phyloP scores from a whole-genome alignment of 1,284 basidiomycete genomes.

The Ganoderma leucocontextum region DNA sequence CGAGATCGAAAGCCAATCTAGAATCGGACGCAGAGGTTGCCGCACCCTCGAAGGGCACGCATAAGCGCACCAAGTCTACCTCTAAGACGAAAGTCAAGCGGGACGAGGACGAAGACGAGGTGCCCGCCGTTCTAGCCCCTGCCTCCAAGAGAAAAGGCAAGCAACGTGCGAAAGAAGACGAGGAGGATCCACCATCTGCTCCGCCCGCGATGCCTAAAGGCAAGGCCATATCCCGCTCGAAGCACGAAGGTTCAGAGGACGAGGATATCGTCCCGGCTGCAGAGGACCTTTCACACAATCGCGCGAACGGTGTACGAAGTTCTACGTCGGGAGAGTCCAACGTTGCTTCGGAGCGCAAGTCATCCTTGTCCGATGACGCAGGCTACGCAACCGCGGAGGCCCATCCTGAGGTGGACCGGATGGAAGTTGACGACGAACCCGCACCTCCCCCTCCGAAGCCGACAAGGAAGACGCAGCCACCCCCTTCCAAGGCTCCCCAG shows the following conservation, averaged over 20 bases:
- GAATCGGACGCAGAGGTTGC: constrained; percentile 33
- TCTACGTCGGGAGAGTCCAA: constrained; percentile 21
- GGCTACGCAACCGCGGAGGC: constrained; percentile 43
- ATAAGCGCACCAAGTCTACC: constrained; percentile 32
- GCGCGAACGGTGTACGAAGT: constrained; percentile 14
- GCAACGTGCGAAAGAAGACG: constrained; percentile 18
- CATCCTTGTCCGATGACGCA: constrained; percentile 40
- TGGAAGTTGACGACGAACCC: constrained; percentile 34
- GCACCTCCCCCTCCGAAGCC: constrained; percentile 6
- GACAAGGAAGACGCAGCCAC: not conserved
- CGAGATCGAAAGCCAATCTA: constrained; percentile 34
- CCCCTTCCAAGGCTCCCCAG: not conserved
- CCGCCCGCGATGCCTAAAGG: constrained; percentile 22
- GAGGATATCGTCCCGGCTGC: constrained; percentile 1
- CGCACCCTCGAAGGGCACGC: constrained; percentile 23
- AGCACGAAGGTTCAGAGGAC: constrained; percentile 13
- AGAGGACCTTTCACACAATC: constrained; percentile 1
- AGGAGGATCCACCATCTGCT: constrained; percentile 13
- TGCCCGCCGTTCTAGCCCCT: not conserved
- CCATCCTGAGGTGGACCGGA: constrained; percentile 31
- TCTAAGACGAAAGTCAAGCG: constrained; percentile 26
- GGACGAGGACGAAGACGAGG: constrained; percentile 22
- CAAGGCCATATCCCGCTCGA: constrained; percentile 23
- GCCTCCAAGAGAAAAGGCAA: constrained; percentile 24
- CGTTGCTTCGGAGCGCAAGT: constrained; percentile 20